These are phyloP conservation scores for Wickerhamiella sergipiensis DNA, from an alignment of 805 yeast species.

Conservation along the genomic window DNA sequence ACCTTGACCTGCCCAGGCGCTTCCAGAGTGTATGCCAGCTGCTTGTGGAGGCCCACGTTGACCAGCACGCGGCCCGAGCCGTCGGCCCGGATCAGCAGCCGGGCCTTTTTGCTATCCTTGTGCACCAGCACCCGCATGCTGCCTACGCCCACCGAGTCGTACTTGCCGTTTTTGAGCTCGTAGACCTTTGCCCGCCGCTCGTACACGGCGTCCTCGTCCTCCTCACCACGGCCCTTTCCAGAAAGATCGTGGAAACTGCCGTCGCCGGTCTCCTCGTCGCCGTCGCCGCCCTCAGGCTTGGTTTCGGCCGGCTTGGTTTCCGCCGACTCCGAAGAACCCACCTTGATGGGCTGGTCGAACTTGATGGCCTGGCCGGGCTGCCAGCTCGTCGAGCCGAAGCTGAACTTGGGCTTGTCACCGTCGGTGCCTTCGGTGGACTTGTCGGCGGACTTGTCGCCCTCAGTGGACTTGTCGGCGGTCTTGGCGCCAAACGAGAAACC, in stretches of 20 bases:
- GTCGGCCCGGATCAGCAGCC: slow-evolving; percentile 75
- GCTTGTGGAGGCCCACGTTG: slow-evolving; percentile 47
- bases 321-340: too few species aligned
- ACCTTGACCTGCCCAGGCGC: slow-evolving; percentile 56
- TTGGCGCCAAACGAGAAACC: slow-evolving; percentile 4
- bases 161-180: slow-evolving; percentile 39
- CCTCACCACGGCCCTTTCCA: slow-evolving; percentile 68
- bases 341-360: slow-evolving; percentile 4
- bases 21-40: slow-evolving; percentile 44
- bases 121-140: slow-evolving; percentile 60
- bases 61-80: slow-evolving; percentile 71
- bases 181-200: slow-evolving; percentile 61
- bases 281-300: slow-evolving; percentile 9
- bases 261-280: slow-evolving; percentile 27
- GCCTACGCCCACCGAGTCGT: slow-evolving; percentile 50
- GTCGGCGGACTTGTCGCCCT: not conserved
- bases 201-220: slow-evolving; percentile 51
- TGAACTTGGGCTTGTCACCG: slow-evolving; percentile 7
- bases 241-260: slow-evolving; percentile 30
- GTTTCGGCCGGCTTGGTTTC: not conserved
- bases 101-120: slow-evolving; percentile 43
- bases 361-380: slow-evolving; percentile 12
- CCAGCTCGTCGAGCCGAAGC: slow-evolving; percentile 12
- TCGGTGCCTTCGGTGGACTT: too few species aligned
- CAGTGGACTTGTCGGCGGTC: not conserved